phyloP scores from a whole-genome alignment of 1,139 yeast genomes.

The Candida tetrigidarum region DNA sequence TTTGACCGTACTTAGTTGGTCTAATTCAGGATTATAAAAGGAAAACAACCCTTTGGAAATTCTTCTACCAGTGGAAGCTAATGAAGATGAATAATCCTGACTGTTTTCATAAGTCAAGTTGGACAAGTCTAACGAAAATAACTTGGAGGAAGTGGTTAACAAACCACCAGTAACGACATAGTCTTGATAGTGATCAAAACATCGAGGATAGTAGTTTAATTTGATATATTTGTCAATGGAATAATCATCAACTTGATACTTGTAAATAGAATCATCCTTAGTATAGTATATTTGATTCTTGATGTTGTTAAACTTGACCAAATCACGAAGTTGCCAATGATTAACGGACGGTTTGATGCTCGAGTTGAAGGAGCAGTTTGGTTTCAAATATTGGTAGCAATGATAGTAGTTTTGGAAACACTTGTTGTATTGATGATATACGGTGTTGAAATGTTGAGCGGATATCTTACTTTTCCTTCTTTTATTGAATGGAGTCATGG shows the following conservation, averaged over 20 bases:
- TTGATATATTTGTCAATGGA: constrained; percentile 39
- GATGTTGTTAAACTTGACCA: constrained; percentile 51
- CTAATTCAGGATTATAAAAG: constrained; percentile 53
- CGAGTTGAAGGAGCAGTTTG: constrained; percentile 41
- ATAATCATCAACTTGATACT: constrained; percentile 21
- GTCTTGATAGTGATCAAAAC: constrained; percentile 59
- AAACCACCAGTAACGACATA: constrained; percentile 77
- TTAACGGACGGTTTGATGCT: constrained; percentile 41
- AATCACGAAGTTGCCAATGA: constrained; percentile 91
- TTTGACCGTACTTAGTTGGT: constrained; percentile 51
- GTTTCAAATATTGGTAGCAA: constrained; percentile 41
- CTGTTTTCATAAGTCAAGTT: constrained; percentile 21
- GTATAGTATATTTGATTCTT: constrained; percentile 39
- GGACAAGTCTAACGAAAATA: constrained; percentile 32
- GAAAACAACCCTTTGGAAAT: constrained; percentile 63
- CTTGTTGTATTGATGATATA: constrained; percentile 27
- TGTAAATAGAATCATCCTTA: constrained; percentile 33
- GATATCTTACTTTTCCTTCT: constrained; percentile 6
- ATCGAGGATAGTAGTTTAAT: constrained; percentile 63
- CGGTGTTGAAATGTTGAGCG: constrained; percentile 7
- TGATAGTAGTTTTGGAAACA: constrained; percentile 53
- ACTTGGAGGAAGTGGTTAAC: constrained; percentile 33
- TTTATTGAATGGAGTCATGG: background rate
- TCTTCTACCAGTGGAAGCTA: constrained; percentile 22
- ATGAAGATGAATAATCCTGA: constrained; percentile 12